phyloP scores from a whole-genome alignment of 1,284 basidiomycete genomes.

The Puccinia novopanici region DNA sequence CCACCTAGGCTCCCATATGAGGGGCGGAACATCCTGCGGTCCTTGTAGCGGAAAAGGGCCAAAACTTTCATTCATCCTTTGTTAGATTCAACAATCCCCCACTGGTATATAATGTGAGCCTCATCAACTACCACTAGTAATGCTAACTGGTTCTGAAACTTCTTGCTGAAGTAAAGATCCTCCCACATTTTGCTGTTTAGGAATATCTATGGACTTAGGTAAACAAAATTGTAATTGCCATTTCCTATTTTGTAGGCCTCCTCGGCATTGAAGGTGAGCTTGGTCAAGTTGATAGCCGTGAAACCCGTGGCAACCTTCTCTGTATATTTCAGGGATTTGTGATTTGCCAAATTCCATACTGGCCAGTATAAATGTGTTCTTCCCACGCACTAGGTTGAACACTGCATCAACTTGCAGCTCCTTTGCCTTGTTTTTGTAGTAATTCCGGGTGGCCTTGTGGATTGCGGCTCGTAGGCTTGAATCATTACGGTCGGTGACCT shows the following conservation, averaged over 20 bases:
- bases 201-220: not conserved
- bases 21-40: not conserved
- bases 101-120: too few relatives aligned
- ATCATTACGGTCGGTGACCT: not conserved
- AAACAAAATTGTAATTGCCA: too few relatives aligned
- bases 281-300: constrained; percentile 7
- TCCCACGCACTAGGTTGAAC: too few relatives aligned
- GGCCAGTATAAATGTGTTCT: not conserved
- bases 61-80: not conserved
- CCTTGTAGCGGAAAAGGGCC: not conserved
- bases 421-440: too few relatives aligned
- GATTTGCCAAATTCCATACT: not conserved
- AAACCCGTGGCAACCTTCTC: not conserved
- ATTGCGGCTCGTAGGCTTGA: not conserved
- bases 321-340: not conserved
- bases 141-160: not conserved
- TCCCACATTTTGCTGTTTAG: not conserved
- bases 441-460: too few relatives aligned
- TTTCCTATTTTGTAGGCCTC: not conserved
- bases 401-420: too few relatives aligned
- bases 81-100: not conserved
- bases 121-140: too few relatives aligned
- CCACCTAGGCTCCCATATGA: constrained; percentile 13
- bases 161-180: not conserved
- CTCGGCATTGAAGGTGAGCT: not conserved